Conservation (phyloP, 2,329 filamentous ascomycete species). For the Paraconiothyrium sp. region DNA sequence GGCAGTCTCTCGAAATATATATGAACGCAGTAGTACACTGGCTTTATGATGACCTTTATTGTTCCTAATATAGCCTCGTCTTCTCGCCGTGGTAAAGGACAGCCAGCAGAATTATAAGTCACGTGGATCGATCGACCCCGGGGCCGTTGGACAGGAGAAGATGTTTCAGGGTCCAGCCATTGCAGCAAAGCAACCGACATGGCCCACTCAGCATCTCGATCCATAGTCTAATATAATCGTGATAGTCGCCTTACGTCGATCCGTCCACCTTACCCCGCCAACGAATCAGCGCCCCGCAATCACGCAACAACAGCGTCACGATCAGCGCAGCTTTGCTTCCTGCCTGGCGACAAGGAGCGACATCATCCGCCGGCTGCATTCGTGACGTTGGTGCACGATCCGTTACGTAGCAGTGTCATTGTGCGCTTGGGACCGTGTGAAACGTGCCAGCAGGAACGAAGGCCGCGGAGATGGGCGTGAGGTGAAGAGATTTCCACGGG, state of each 20-base stretch:
- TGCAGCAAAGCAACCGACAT: background rate
- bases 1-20: no score
- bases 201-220: background rate
- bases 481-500: background rate
- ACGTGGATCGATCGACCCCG: background rate
- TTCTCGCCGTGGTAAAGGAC: no score
- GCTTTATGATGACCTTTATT: no score
- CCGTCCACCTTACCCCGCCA: background rate
- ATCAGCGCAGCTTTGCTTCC: conserved; percentile 1
- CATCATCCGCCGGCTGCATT: background rate
- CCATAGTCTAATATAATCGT: conserved; percentile 6
- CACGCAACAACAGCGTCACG: conserved; percentile 15
- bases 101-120: background rate
- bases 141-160: background rate
- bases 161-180: background rate
- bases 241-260: conserved; percentile 11
- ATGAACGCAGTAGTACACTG: no score
- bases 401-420: background rate
- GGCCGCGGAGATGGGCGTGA: conserved; percentile 1
- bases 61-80: no score
- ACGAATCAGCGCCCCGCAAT: conserved; percentile 3
- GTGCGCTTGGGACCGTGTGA: background rate
- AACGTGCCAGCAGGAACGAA: background rate
- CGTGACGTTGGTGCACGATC: background rate
- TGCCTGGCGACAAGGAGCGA: background rate